Conservation (phyloP, 768 basidiomycete species). For the Podaxis mareebaensis region DNA sequence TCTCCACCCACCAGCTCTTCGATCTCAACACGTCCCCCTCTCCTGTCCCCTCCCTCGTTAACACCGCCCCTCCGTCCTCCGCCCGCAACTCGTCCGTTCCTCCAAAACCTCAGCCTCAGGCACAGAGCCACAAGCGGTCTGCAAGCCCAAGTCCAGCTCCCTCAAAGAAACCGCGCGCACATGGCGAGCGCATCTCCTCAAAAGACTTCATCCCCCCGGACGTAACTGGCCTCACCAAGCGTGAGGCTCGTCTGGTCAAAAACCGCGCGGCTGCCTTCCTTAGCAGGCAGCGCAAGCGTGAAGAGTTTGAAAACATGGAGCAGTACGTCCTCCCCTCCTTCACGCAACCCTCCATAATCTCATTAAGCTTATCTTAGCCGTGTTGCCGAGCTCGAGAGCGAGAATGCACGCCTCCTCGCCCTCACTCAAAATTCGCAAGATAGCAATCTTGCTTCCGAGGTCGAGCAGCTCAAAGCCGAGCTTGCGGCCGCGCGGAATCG, state of each 20-base stretch:
- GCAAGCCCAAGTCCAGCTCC: conserved; percentile 40
- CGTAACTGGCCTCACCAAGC: conserved; percentile 84
- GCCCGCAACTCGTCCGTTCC: conserved; percentile 21
- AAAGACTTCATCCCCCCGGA: conserved; percentile 90
- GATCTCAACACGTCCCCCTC: conserved; percentile 48
- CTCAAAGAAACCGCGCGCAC: conserved; percentile 43
- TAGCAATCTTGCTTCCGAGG: conserved; percentile 51
- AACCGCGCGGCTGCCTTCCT: conserved; percentile 92
- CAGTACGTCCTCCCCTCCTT: conserved; percentile 53
- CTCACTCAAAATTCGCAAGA: conserved; percentile 46
- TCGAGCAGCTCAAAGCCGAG: conserved; percentile 67
- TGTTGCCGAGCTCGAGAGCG: conserved; percentile 81
- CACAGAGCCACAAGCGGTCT: conserved; percentile 42
- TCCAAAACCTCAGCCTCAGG: conserved; percentile 20
- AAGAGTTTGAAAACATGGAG: conserved; percentile 92
- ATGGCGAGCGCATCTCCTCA: conserved; percentile 54
- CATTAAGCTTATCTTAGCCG: conserved; percentile 51
- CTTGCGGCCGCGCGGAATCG: conserved; percentile 66
- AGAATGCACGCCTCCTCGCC: conserved; percentile 71
- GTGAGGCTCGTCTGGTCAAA: conserved; percentile 89
- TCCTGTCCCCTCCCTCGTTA: conserved; percentile 29
- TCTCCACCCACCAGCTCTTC: conserved; percentile 75
- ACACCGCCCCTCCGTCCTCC: not conserved
- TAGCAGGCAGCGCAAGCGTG: conserved; percentile 86
- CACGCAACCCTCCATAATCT: conserved; percentile 17